Conservation (phyloP, 768 basidiomycete genomes). For the Porphyrellus cyaneotinctus region DNA sequence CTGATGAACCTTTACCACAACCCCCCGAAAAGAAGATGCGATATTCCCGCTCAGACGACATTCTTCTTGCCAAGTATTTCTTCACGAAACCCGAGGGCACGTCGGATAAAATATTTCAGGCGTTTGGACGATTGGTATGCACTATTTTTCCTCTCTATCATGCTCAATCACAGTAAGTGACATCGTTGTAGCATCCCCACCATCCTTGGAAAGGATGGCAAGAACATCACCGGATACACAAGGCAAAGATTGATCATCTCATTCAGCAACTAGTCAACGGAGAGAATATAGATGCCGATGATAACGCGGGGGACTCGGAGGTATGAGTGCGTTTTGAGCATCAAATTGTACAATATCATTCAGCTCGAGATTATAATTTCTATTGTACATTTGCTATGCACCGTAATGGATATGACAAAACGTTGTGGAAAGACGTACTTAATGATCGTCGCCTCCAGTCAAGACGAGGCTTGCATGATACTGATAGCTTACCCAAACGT, state of each 20-base stretch:
- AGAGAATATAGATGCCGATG: slow-evolving; percentile 43
- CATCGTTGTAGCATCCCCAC: slow-evolving; percentile 62
- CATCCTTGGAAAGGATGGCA: slow-evolving; percentile 97
- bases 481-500: too few relatives aligned
- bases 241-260: slow-evolving; percentile 79
- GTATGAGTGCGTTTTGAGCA: slow-evolving; percentile 12
- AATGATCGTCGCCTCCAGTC: too few relatives aligned
- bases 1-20: slow-evolving; percentile 65
- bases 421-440: too few relatives aligned
- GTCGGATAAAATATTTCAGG: slow-evolving; percentile 80
- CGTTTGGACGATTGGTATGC: slow-evolving; percentile 66
- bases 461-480: too few relatives aligned
- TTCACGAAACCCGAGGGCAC: slow-evolving; percentile 71
- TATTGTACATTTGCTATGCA: slow-evolving; percentile 11
- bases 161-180: background rate
- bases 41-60: slow-evolving; percentile 75
- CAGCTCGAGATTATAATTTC: slow-evolving; percentile 1
- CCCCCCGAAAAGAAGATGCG: slow-evolving; percentile 87
- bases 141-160: background rate
- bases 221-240: slow-evolving; percentile 86
- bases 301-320: slow-evolving; percentile 26
- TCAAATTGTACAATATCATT: slow-evolving; percentile 5
- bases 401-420: slow-evolving; percentile 1
- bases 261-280: slow-evolving; percentile 59
- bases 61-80: slow-evolving; percentile 75